phyloP scores from a whole-genome alignment of 805 yeast species.

The Ogataea degrootiae region DNA sequence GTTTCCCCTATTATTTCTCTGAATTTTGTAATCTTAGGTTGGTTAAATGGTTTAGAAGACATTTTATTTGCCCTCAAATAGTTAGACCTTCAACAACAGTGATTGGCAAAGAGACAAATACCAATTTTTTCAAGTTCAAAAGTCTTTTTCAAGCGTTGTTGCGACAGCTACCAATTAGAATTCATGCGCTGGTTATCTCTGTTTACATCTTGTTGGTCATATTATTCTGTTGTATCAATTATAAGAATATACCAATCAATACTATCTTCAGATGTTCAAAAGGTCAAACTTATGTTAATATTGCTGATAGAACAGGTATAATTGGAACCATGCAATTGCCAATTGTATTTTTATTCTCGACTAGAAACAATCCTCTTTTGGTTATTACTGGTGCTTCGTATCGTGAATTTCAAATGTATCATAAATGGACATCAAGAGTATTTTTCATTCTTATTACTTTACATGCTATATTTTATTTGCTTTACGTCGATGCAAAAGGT shows the following conservation, averaged over 20 bases:
- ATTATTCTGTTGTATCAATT: constrained; percentile 26
- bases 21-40: constrained; percentile 17
- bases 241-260: constrained; percentile 24
- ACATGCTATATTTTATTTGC: constrained; percentile 37
- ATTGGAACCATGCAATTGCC: constrained; percentile 37
- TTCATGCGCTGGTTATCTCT: constrained; percentile 27
- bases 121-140: constrained; percentile 2
- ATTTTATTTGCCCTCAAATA: constrained; percentile 30
- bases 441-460: constrained; percentile 33
- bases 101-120: not conserved
- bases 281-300: constrained; percentile 27
- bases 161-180: constrained; percentile 29
- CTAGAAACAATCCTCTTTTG: constrained; percentile 31
- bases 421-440: constrained; percentile 38
- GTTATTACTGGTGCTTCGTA: constrained; percentile 32
- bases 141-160: constrained; percentile 7
- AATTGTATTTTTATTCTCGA: constrained; percentile 30
- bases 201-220: constrained; percentile 25
- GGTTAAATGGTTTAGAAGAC: constrained; percentile 28
- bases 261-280: constrained; percentile 27
- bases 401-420: constrained; percentile 33
- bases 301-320: constrained; percentile 46
- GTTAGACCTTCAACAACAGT: constrained; percentile 16
- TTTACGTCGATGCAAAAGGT: constrained; percentile 31
- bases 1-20: constrained; percentile 28